Percentiles rank a stretch among this genome's conserved stretches.
These are phyloP conservation scores for Phytophthora tubulina DNA, from an alignment of 352 stramenopile genomes.

Conservation along the genomic window DNA sequence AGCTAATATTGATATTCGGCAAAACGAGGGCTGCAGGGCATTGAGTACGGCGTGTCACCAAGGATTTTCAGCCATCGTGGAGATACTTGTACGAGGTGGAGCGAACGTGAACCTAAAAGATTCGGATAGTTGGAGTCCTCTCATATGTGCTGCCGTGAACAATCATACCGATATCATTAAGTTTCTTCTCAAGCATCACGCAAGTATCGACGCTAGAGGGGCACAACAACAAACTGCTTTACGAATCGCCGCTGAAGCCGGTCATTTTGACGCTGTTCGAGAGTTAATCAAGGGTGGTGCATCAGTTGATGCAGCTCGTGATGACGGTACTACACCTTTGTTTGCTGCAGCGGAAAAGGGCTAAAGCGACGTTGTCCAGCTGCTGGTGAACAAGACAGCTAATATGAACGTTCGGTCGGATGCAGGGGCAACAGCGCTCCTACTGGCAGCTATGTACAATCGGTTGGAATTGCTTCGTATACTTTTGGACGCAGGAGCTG, in stretches of 20 bases:
- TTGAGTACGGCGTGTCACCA: slow-evolving; percentile 10
- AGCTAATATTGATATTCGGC: slow-evolving; percentile 12
- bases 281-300: slow-evolving; percentile 7
- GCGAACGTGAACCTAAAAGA: slow-evolving; percentile 13
- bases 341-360: slow-evolving; percentile 17
- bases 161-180: slow-evolving; percentile 7
- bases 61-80: background rate
- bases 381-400: slow-evolving; percentile 15
- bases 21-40: slow-evolving; percentile 1
- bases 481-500: slow-evolving; percentile 18
- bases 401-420: slow-evolving; percentile 11
- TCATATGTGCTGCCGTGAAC: slow-evolving; percentile 11
- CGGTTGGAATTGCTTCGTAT: slow-evolving; percentile 21
- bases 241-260: slow-evolving; percentile 7
- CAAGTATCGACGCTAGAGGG: slow-evolving; percentile 15
- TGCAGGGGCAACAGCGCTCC: slow-evolving; percentile 8
- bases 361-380: slow-evolving; percentile 15
- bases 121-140: slow-evolving; percentile 15
- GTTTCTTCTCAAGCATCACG: slow-evolving; percentile 12
- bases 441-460: slow-evolving; percentile 20
- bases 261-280: slow-evolving; percentile 10
- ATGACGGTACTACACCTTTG: slow-evolving; percentile 17
- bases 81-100: slow-evolving; percentile 9
- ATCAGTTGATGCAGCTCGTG: slow-evolving; percentile 13
- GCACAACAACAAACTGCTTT: slow-evolving; percentile 14